Evolutionary conservation across 2,329 filamentous ascomycete species (phyloP).

Genomic region (Emericellopsis cladophorae): DNA sequence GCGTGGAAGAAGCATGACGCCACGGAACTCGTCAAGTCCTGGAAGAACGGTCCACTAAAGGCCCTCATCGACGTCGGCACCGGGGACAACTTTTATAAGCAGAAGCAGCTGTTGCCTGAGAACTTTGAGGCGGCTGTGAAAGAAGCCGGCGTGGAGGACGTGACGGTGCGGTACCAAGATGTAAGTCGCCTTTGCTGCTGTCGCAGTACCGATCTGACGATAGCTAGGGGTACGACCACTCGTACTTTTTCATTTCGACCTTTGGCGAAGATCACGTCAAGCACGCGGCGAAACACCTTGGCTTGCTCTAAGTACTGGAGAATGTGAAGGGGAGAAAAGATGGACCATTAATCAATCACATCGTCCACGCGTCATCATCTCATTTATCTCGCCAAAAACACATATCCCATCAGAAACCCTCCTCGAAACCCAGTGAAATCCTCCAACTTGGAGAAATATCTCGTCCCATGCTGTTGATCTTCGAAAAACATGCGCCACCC

Average conservation of each 20-base stretch:
- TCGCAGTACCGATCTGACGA: conserved; percentile 1
- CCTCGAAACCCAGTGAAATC: too few species aligned
- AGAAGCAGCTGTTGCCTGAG: conserved; percentile 83
- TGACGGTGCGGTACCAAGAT: conserved; percentile 73
- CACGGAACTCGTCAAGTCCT: conserved; percentile 72
- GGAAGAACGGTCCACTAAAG: conserved; percentile 51
- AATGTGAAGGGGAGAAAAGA: too few species aligned
- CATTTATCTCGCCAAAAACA: too few species aligned
- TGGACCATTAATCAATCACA: too few species aligned
- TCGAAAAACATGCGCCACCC: too few species aligned
- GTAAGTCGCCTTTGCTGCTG: conserved; percentile 21
- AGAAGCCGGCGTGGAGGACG: conserved; percentile 57
- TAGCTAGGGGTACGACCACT: conserved; percentile 76
- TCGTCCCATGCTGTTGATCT: too few species aligned
- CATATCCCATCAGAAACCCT: too few species aligned
- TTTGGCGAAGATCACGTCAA: conserved; percentile 87
- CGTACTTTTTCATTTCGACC: conserved; percentile 89
- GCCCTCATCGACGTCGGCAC: conserved; percentile 87
- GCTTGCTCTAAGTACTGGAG: neutral
- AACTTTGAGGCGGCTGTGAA: conserved; percentile 75
- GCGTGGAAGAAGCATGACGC: conserved; percentile 87
- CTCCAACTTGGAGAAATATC: too few species aligned
- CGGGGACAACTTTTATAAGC: conserved; percentile 92
- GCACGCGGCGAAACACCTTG: conserved; percentile 77
- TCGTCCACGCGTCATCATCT: too few species aligned